Evolutionary conservation across 129 eudicot genomes (phyloP).

Genomic region (Smallanthus sonchifolius): DNA sequence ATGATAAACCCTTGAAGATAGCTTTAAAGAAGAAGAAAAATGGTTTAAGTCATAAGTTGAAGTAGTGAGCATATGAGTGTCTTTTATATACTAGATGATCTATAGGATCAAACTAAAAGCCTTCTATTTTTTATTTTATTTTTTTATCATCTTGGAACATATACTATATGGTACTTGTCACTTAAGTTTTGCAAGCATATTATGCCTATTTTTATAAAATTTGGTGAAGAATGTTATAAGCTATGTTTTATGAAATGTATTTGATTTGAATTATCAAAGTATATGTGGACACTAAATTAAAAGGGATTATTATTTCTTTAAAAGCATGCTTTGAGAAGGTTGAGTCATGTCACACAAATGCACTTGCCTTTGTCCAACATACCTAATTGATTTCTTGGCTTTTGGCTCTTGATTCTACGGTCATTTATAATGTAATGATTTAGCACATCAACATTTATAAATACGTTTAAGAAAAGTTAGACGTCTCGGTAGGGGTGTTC

Average conservation of each 20-base stretch:
- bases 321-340: slow-evolving; percentile 37
- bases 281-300: slow-evolving; percentile 10
- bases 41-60: slow-evolving; percentile 25
- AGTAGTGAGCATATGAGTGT: slow-evolving; percentile 15
- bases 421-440: slow-evolving; percentile 4
- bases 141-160: slow-evolving; percentile 38
- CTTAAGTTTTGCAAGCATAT: slow-evolving; percentile 36
- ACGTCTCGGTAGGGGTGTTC: too few species aligned
- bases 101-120: slow-evolving; percentile 33
- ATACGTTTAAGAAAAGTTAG: background rate
- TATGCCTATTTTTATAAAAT: slow-evolving; percentile 1
- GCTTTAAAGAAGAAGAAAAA: slow-evolving; percentile 15
- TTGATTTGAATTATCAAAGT: background rate
- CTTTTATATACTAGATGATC: slow-evolving; percentile 25
- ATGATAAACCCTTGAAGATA: background rate
- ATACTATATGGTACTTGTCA: slow-evolving; percentile 35
- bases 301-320: slow-evolving; percentile 25
- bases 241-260: background rate
- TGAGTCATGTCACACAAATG: slow-evolving; percentile 36
- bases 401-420: slow-evolving; percentile 14
- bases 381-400: slow-evolving; percentile 12
- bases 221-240: background rate
- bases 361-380: slow-evolving; percentile 21
- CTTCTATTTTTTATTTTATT: slow-evolving; percentile 26
- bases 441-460: background rate